Evolutionary conservation across 306 rosid genomes (phyloP).

Genomic region (Sicyos baderoa): DNA sequence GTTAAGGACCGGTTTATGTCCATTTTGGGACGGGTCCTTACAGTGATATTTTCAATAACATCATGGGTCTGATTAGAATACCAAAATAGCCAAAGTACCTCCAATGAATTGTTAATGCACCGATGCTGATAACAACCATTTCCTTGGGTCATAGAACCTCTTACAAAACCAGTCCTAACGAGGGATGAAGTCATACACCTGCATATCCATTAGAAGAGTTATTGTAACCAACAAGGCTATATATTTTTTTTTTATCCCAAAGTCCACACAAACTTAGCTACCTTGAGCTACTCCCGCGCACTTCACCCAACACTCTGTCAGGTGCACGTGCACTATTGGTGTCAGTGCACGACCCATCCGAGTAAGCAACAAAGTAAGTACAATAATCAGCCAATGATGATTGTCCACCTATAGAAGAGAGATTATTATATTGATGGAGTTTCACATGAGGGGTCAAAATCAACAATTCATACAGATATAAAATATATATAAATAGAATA

Average conservation of each 20-base stretch:
- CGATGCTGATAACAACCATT: constrained; percentile 96
- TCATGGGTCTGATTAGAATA: background rate
- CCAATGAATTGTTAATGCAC: constrained; percentile 65
- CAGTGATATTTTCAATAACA: background rate
- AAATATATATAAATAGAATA: too few relatives aligned
- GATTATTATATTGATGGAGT: too few relatives aligned
- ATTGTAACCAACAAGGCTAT: constrained; percentile 23
- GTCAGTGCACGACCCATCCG: constrained; percentile 97
- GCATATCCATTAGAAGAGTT: constrained; percentile 23
- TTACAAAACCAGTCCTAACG: constrained; percentile 85
- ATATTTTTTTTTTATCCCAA: constrained; percentile 4
- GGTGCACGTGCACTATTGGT: constrained; percentile 85
- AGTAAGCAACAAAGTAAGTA: constrained; percentile 88
- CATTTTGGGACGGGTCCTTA: too few relatives aligned
- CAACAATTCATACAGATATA: too few relatives aligned
- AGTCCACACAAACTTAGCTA: background rate
- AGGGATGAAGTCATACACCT: constrained; percentile 97
- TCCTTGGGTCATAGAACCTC: constrained; percentile 84
- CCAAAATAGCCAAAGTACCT: constrained; percentile 40
- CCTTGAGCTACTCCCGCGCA: constrained; percentile 91
- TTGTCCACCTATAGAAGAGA: constrained; percentile 66
- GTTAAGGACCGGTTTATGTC: too few relatives aligned
- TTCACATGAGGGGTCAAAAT: too few relatives aligned
- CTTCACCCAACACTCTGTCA: constrained; percentile 96
- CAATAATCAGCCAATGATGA: constrained; percentile 97